phyloP scores from a whole-genome alignment of 2,329 filamentous ascomycete species.

The Dendryphion nanum region DNA sequence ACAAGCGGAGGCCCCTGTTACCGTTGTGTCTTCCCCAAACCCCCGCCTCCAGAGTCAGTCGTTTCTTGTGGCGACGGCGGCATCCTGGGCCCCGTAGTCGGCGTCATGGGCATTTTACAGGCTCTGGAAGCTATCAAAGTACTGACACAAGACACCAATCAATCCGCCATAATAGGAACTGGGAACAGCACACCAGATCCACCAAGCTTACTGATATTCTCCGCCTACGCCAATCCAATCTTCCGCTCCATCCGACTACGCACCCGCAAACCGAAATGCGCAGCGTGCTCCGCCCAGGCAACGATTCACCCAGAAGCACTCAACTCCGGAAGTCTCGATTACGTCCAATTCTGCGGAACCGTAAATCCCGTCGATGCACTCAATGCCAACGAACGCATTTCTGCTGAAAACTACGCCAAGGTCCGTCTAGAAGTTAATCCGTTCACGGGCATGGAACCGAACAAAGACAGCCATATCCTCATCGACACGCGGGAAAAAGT shows the following conservation, averaged over 20 bases:
- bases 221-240: slow-evolving; percentile 50
- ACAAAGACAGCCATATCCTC: slow-evolving; percentile 54
- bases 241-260: slow-evolving; percentile 79
- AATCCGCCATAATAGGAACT: slow-evolving; percentile 12
- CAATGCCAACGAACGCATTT: slow-evolving; percentile 64
- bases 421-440: slow-evolving; percentile 31
- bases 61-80: slow-evolving; percentile 90
- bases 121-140: slow-evolving; percentile 86
- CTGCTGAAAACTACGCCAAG: slow-evolving; percentile 59
- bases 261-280: slow-evolving; percentile 66
- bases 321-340: slow-evolving; percentile 68
- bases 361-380: slow-evolving; percentile 57
- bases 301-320: slow-evolving; percentile 65
- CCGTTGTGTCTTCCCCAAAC: slow-evolving; percentile 84
- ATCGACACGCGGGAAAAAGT: slow-evolving; percentile 83
- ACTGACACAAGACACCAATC: slow-evolving; percentile 49
- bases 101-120: slow-evolving; percentile 88
- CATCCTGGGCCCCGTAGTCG: slow-evolving; percentile 88
- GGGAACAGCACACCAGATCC: slow-evolving; percentile 10
- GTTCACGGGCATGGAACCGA: slow-evolving; percentile 29
- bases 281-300: slow-evolving; percentile 68
- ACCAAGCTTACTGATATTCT: slow-evolving; percentile 54
- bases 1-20: slow-evolving; percentile 77
- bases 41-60: slow-evolving; percentile 79
- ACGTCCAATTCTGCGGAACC: slow-evolving; percentile 80